A percentile compares a stretch with the other conserved stretches of the same genome.
phyloP scores from a whole-genome alignment of 768 basidiomycete genomes.

The Filobasidium floriforme region DNA sequence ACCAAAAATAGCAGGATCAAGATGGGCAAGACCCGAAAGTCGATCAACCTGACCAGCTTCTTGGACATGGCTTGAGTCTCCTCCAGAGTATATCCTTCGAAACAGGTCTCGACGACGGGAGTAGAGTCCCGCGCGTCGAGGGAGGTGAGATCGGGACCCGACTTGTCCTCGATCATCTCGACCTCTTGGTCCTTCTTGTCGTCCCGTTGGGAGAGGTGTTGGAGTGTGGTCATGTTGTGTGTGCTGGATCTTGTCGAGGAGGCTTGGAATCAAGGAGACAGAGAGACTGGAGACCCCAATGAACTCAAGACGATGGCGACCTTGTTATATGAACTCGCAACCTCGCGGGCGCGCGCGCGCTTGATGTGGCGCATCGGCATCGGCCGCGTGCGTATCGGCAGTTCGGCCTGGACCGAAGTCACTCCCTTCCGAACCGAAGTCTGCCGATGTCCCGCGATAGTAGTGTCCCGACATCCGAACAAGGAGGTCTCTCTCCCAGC shows the following conservation, averaged over 20 bases:
- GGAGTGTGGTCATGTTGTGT: neutral
- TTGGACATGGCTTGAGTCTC: conserved; percentile 12
- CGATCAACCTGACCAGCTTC: conserved; percentile 19
- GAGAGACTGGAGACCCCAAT: neutral
- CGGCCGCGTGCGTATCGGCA: no score
- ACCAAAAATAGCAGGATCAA: conserved; percentile 18
- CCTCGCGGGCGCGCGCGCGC: no score
- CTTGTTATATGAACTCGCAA: neutral
- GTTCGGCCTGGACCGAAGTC: no score
- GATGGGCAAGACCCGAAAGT: conserved; percentile 16
- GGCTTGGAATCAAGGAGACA: no score
- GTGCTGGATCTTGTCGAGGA: no score
- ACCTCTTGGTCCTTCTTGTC: conserved; percentile 13
- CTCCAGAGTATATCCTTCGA: conserved; percentile 16
- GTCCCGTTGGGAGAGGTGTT: neutral
- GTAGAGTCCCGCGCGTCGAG: neutral
- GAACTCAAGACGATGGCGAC: neutral
- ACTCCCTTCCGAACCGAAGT: no score
- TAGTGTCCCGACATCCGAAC: no score
- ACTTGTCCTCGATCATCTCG: conserved; percentile 20
- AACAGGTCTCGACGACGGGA: conserved; percentile 12
- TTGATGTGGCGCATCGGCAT: no score
- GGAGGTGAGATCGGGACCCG: neutral
- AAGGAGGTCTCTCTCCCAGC: no score
- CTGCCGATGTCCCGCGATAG: no score